A percentile compares a stretch with the other conserved stretches of the same genome.
These are phyloP conservation scores for Chrysosporium keratinophilum DNA, from an alignment of 2,329 filamentous ascomycete species.

Conservation along the genomic window DNA sequence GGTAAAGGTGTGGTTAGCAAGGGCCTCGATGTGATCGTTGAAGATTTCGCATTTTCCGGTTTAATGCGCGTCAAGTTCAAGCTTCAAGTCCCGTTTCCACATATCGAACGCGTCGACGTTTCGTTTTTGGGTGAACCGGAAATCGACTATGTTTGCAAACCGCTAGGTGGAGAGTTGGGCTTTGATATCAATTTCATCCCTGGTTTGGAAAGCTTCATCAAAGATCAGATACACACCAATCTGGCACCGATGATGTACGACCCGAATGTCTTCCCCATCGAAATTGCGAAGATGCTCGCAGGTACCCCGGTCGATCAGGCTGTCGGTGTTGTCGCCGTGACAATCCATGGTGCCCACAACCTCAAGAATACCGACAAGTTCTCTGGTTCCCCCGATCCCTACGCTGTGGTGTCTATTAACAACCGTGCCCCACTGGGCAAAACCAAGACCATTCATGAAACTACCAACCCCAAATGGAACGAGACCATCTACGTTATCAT, in stretches of 20 bases:
- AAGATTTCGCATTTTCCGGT: constrained; percentile 93
- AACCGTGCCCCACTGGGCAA: constrained; percentile 68
- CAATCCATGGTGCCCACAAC: constrained; percentile 79
- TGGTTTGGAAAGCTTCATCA: constrained; percentile 83
- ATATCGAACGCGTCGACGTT: constrained; percentile 89
- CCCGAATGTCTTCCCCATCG: constrained; percentile 95
- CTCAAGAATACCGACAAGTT: constrained; percentile 95
- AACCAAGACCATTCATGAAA: constrained; percentile 81
- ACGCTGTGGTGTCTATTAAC: constrained; percentile 75
- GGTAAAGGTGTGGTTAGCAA: constrained; percentile 97
- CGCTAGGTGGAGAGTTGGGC: constrained; percentile 88
- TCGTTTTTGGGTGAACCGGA: constrained; percentile 81
- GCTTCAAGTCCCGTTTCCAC: constrained; percentile 88
- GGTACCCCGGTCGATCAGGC: constrained; percentile 91
- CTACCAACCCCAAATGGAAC: constrained; percentile 81
- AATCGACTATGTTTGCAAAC: constrained; percentile 97
- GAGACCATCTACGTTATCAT: constrained; percentile 94
- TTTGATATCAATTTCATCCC: constrained; percentile 99
- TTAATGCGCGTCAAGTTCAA: constrained; percentile 97
- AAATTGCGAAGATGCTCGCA: constrained; percentile 95
- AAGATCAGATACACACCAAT: constrained; percentile 91
- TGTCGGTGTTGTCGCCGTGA: constrained; percentile 85
- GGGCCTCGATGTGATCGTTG: constrained; percentile 91
- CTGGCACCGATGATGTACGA: constrained; percentile 95
- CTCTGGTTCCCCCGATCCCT: constrained; percentile 82